Evolutionary conservation across 1,284 basidiomycete species (phyloP).

Genomic region (Cutaneotrichosporon mucoides): DNA sequence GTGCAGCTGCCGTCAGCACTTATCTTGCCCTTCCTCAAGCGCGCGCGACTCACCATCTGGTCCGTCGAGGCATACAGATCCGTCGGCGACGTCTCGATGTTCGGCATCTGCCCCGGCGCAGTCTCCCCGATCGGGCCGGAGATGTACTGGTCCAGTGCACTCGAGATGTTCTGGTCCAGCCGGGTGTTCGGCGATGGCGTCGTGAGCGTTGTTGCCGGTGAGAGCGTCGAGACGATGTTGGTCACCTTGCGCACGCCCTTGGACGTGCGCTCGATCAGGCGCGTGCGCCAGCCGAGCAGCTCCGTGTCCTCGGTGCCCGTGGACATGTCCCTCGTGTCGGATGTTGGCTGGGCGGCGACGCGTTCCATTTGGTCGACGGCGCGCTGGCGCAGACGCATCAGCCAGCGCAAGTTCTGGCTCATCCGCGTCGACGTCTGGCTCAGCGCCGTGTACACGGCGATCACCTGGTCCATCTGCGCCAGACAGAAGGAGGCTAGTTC

Average conservation of each 20-base stretch:
- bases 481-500: slow-evolving; percentile 25
- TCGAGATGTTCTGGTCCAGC: slow-evolving; percentile 4
- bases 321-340: neutral
- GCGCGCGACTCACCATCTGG: slow-evolving; percentile 1
- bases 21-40: no score
- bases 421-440: slow-evolving; percentile 18
- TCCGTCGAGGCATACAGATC: slow-evolving; percentile 3
- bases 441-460: slow-evolving; percentile 23
- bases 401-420: slow-evolving; percentile 30
- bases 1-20: slow-evolving; percentile 4
- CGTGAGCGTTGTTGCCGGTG: neutral
- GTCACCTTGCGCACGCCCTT: slow-evolving; percentile 6
- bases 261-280: slow-evolving; percentile 26
- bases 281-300: slow-evolving; percentile 30
- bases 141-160: slow-evolving; percentile 1
- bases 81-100: neutral
- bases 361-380: slow-evolving; percentile 10
- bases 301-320: slow-evolving; percentile 18
- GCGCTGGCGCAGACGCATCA: slow-evolving; percentile 21
- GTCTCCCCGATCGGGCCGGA: neutral
- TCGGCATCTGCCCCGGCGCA: neutral
- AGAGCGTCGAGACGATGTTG: slow-evolving; percentile 1
- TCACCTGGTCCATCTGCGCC: slow-evolving; percentile 26
- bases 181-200: slow-evolving; percentile 8
- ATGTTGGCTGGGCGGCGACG: slow-evolving; percentile 1